Evolutionary conservation across 1,139 yeast species (phyloP), one percentile per base, ranked within the genome.

Genomic region (Pichiaceae sp.): DNA sequence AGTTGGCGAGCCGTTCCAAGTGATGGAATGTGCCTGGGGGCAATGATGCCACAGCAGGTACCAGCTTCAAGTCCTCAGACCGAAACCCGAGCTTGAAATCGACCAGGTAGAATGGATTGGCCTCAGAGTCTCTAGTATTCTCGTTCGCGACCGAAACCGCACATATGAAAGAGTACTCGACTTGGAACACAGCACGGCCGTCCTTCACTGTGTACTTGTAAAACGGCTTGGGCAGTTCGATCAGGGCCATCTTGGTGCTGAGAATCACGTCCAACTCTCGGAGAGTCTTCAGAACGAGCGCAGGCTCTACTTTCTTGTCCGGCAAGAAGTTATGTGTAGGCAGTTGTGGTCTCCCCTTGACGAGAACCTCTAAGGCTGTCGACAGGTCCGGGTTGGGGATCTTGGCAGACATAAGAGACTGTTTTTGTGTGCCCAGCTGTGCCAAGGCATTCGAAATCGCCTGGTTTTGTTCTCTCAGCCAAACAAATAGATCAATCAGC

Each of bases 331-430:
- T 70, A 53, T 81, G 78, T 1, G 83, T 68, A 2, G 89, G 80
- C 32, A 84, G 65, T 34, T 75, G 76, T 2, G 97, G 96, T 45
- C 83, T 65, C 3, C 95, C 95, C 33, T 74, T 68, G 29, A 78
- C 71, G 35, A 87, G 64, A 1, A 91, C 96, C 52, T 91, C 95
- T 46, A 91, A 64, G 2, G 95, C 86, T 0, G 96, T 87, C 30
- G 77, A 70, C 25, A 91, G 59, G 57, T 91, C 97, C 1, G 95
- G 91, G 56, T 86, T 84, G 6, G 96, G 94, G 41, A 89, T 62
- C 52, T 86, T 85, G 1, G 97, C 97, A 16, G 89, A 85, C 4
- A 78, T 68, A 42, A 87, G 66, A 27, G 80, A 75, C 29, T 78
- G 73, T 46, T 82, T 80, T 24, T 75, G 59, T 5, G 46, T 35